Percentiles rank a stretch among this genome's conserved stretches.
phyloP scores from a whole-genome alignment of 1,284 basidiomycete species.

The Moniliella sp. region DNA sequence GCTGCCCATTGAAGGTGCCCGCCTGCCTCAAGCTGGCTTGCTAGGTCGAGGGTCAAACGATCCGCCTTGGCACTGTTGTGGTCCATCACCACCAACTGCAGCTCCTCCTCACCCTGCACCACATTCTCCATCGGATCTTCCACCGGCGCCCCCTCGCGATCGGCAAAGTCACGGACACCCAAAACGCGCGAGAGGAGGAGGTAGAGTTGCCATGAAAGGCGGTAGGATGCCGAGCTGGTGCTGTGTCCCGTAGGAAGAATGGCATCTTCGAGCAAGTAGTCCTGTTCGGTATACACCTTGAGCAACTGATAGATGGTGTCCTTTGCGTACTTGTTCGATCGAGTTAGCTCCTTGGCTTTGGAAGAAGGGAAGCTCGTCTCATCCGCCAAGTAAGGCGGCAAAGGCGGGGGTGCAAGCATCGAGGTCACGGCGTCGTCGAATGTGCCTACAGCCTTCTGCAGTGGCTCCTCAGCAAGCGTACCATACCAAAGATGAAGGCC shows the following conservation, averaged over 20 bases:
- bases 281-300: conserved; percentile 46
- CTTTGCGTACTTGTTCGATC: conserved; percentile 12
- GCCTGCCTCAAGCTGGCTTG: conserved; percentile 58
- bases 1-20: conserved; percentile 65
- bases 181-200: conserved; percentile 64
- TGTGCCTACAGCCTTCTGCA: conserved; percentile 48
- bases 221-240: conserved; percentile 54
- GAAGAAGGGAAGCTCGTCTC: conserved; percentile 14
- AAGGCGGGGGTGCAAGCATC: conserved; percentile 19
- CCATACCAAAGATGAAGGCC: conserved; percentile 80
- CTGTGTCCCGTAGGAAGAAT: conserved; percentile 51
- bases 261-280: conserved; percentile 38
- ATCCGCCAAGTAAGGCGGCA: conserved; percentile 26
- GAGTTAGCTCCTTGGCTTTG: conserved; percentile 10
- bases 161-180: conserved; percentile 59
- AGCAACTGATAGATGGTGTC: conserved; percentile 71
- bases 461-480: conserved; percentile 49
- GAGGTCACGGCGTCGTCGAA: conserved; percentile 40
- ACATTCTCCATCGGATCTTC: conserved; percentile 1
- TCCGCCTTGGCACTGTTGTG: conserved; percentile 48
- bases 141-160: conserved; percentile 49
- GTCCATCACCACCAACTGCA: conserved; percentile 1
- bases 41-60: conserved; percentile 58
- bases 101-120: conserved; percentile 1
- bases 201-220: conserved; percentile 80